phyloP scores from a whole-genome alignment of 768 basidiomycete species.

The Serendipita vermifera region DNA sequence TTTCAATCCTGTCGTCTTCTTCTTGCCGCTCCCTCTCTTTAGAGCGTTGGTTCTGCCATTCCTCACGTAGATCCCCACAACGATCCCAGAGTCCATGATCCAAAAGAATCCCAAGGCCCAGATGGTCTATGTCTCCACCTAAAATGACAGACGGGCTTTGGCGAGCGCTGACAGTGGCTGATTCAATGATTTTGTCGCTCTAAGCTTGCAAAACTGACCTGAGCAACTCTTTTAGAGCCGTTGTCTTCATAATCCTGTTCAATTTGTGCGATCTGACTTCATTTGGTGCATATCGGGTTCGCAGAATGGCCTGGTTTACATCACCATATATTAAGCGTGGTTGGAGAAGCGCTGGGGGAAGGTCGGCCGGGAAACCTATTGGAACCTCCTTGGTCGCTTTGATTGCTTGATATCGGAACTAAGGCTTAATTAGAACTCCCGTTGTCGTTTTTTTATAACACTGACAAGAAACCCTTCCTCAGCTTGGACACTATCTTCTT shows the following conservation, averaged over 20 bases:
- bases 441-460: too few relatives aligned
- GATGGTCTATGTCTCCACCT: neutral
- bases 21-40: neutral
- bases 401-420: conserved; percentile 10
- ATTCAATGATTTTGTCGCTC: neutral
- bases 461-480: conserved; percentile 36
- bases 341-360: neutral
- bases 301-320: neutral
- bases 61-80: neutral
- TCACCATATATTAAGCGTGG: neutral
- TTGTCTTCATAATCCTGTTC: neutral
- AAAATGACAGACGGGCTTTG: neutral
- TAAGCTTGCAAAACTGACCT: neutral
- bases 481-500: conserved; percentile 36
- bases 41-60: neutral
- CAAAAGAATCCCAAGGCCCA: neutral
- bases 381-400: neutral
- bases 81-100: neutral
- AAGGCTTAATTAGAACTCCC: too few relatives aligned
- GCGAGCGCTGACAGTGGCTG: neutral
- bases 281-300: neutral
- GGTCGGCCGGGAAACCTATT: neutral
- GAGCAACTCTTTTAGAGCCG: neutral
- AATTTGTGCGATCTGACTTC: neutral
- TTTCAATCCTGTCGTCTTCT: neutral